Evolutionary conservation across 495 filamentous ascomycete species (phyloP).

Genomic region (Penicillium desertorum): DNA sequence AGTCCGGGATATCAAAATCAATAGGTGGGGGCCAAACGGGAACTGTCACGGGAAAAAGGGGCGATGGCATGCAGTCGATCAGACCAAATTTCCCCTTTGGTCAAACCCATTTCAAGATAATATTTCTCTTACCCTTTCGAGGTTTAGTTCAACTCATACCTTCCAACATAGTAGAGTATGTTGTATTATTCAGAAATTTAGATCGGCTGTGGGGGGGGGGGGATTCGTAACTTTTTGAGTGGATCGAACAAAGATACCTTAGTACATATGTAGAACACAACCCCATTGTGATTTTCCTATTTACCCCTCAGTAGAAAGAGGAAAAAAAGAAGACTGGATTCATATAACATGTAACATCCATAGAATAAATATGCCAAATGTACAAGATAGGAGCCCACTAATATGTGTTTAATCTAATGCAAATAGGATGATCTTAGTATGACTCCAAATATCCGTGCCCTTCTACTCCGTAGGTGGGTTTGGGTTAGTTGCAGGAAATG

Average conservation of each 20-base stretch:
- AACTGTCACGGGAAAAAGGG: slow-evolving; percentile 20
- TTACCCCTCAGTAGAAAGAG: slow-evolving; percentile 3
- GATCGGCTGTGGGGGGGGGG: slow-evolving; percentile 6
- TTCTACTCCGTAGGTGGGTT: slow-evolving; percentile 14
- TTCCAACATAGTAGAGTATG: no score
- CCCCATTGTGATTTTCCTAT: slow-evolving; percentile 4
- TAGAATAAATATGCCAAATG: neutral
- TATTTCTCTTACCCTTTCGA: no score
- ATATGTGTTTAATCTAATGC: neutral
- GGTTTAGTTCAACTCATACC: neutral
- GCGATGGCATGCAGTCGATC: slow-evolving; percentile 36
- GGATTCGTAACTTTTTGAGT: slow-evolving; percentile 10
- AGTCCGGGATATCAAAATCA: slow-evolving; percentile 2
- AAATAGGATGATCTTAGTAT: neutral
- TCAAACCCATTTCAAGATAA: neutral
- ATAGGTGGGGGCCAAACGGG: slow-evolving; percentile 11
- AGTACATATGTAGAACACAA: neutral
- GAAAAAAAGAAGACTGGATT: neutral
- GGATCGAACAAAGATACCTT: slow-evolving; percentile 6
- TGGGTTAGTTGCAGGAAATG: slow-evolving; percentile 27
- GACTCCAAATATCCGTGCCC: neutral
- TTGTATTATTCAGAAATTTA: slow-evolving; percentile 3
- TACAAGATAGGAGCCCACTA: slow-evolving; percentile 1
- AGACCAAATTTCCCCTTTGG: slow-evolving; percentile 18
- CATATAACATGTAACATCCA: neutral